Evolutionary conservation across 140 eudicot species (phyloP).

Genomic region (Flaveria floridana): DNA sequence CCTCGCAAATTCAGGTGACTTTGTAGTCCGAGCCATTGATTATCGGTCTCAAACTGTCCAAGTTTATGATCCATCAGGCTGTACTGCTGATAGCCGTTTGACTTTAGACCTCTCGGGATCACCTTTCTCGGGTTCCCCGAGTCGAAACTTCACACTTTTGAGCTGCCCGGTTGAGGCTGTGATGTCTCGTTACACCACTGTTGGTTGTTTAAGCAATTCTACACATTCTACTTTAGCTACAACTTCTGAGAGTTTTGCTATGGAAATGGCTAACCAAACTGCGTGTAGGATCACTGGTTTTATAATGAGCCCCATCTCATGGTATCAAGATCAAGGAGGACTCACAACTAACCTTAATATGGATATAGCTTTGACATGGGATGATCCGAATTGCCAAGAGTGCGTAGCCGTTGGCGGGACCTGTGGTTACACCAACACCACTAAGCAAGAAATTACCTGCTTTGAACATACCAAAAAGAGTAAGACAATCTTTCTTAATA

Average conservation of each 20-base stretch:
- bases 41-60: conserved; percentile 51
- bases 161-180: conserved; percentile 52
- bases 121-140: conserved; percentile 43
- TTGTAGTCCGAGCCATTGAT: conserved; percentile 48
- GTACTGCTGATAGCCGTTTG: conserved; percentile 50
- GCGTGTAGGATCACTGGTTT: conserved; percentile 35
- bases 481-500: conserved; percentile 25
- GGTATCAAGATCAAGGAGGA: conserved; percentile 32
- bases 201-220: conserved; percentile 76
- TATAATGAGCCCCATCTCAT: conserved; percentile 43
- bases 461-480: conserved; percentile 33
- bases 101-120: conserved; percentile 55
- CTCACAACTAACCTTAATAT: conserved; percentile 39
- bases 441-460: conserved; percentile 43
- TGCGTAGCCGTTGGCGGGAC: conserved; percentile 54
- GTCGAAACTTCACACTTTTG: conserved; percentile 55
- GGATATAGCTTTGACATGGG: conserved; percentile 63
- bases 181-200: conserved; percentile 30
- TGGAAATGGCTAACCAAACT: conserved; percentile 31
- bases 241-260: conserved; percentile 37
- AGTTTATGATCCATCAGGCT: conserved; percentile 52
- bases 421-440: conserved; percentile 52
- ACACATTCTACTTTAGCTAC: conserved; percentile 50
- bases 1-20: conserved; percentile 60
- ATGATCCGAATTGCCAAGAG: conserved; percentile 48